Evolutionary conservation across 2,329 filamentous ascomycete species (phyloP), one percentile per base, ranked within the genome.

Genomic region (Colletotrichum sp.): DNA sequence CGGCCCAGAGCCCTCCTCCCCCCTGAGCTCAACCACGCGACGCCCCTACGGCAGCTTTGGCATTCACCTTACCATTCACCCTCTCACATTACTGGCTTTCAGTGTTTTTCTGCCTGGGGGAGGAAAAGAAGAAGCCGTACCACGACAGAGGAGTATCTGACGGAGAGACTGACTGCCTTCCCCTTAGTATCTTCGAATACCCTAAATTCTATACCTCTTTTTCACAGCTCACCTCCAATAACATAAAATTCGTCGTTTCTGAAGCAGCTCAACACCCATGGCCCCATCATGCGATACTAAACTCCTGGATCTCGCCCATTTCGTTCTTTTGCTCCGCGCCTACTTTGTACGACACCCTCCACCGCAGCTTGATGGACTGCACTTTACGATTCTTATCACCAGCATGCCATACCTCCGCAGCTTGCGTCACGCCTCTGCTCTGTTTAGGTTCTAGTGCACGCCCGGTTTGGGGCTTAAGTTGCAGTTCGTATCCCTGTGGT

Each of bases 401-500:
- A 2, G 95, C 93, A 79, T 95, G 92, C 86, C 87, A 91, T 30
- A 99, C 88, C 63, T 93, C 88, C 78, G 98, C 95, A 21, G 92
- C 90, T 85, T 99, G 97, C 44, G 92, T 94, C 69, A 99, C 93
- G 32, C 96, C 96, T 18, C 87, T 86, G 80, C 91, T 91, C 83
- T 93, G 92, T 81, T 95, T 93, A 15, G 96, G 94, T 21, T 90
- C 87, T 65, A 99, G 90, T 30, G 90, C 90, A 74, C 96, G 93
- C 28, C 95, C 95, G 0, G 94, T 95, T 83, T 99, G 97, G 1
- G 96, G 96, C 80, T 95, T 93, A 30, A 99, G 91, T 81, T 95
- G 91, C 26, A 98, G 89, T 76, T 94, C 93, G 83, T 94, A 97
- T 77, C 93, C 94, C 95, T 98, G 80, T 36, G 8, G 67, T 77